phyloP scores from a whole-genome alignment of 2,329 filamentous ascomycete genomes.

The Penicillium sp. region DNA sequence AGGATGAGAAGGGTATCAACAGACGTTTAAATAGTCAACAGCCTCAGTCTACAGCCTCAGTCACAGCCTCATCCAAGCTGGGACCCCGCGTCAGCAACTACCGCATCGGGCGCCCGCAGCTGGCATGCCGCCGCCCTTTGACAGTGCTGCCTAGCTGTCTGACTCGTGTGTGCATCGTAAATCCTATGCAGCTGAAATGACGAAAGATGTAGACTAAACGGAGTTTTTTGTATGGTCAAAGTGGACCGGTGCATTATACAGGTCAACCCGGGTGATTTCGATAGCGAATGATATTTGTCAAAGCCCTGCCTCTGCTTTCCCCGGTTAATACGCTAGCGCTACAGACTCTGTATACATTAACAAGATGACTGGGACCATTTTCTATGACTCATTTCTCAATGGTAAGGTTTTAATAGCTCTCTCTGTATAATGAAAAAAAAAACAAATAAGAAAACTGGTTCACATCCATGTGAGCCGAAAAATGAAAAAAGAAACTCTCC shows the following conservation, averaged over 20 bases:
- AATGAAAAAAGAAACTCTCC: conserved; percentile 40
- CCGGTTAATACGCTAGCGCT: too few relatives aligned
- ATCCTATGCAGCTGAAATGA: conserved; percentile 15
- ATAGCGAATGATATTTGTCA: background rate
- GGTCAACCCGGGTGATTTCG: too few relatives aligned
- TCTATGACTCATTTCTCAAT: too few relatives aligned
- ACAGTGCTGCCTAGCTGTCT: conserved; percentile 3
- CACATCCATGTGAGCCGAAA: conserved; percentile 13
- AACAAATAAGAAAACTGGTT: conserved; percentile 17
- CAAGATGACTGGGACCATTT: too few relatives aligned
- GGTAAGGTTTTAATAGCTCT: background rate
- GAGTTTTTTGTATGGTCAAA: background rate
- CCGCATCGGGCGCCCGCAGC: background rate
- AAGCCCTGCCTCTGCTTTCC: background rate
- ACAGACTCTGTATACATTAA: too few relatives aligned
- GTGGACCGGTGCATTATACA: conserved; percentile 31
- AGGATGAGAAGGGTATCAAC: background rate
- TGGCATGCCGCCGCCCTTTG: conserved; percentile 2
- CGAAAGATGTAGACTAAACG: conserved; percentile 28
- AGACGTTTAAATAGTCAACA: background rate
- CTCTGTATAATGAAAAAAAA: conserved; percentile 33
- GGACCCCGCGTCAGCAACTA: background rate
- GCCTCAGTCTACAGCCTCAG: background rate
- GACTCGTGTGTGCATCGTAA: conserved; percentile 2
- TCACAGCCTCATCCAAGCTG: background rate